Evolutionary conservation across 75 land plant species (phyloP).

Genomic region (Picea sitchensis): DNA sequence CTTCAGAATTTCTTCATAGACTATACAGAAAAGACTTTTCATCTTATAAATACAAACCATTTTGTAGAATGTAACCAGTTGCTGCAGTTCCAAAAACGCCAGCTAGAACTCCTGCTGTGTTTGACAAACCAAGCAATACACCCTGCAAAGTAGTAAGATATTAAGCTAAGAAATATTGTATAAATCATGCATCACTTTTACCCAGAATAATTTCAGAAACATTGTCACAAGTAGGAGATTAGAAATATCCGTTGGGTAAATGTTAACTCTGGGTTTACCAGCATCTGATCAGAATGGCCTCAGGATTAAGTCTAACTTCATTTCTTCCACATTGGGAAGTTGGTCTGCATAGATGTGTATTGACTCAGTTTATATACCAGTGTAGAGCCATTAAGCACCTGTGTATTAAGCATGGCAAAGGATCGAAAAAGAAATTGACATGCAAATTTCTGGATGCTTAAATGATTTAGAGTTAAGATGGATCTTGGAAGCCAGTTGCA

Average conservation of each 20-base stretch:
- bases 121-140: constrained; percentile 84
- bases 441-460: no score
- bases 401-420: no score
- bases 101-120: constrained; percentile 94
- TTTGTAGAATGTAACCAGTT: constrained; percentile 90
- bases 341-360: background rate
- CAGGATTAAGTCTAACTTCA: background rate
- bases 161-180: background rate
- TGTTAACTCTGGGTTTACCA: no score
- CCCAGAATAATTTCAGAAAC: background rate
- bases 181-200: background rate
- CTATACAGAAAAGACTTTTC: background rate
- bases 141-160: constrained; percentile 41
- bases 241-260: background rate
- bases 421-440: no score
- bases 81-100: constrained; percentile 94
- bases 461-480: no score
- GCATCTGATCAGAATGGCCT: background rate
- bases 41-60: constrained; percentile 41
- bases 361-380: background rate
- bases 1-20: background rate
- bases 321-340: background rate
- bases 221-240: background rate
- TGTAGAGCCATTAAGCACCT: no score
- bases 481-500: no score